Evolutionary conservation across 345 rosid genomes (phyloP), one percentile per base, ranked within the genome.

Genomic region (Brassica juncea): DNA sequence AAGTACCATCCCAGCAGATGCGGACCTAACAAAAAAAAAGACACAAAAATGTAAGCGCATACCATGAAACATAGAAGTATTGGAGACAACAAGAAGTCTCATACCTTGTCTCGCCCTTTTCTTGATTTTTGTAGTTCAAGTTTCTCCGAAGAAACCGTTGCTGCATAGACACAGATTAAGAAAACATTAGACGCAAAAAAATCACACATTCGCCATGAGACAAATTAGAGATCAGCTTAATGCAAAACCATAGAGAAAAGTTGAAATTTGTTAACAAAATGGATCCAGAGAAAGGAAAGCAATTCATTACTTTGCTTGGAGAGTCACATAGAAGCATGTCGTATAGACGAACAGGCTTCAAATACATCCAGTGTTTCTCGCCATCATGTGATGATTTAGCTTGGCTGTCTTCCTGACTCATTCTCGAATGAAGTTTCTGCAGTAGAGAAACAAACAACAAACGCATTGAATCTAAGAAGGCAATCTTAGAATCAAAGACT

Each of bases 81-180:
- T 47, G 57, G 21, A 52, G 57, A 52, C 2, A 58, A 37, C 42
- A 15, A 63, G 28, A 32, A 68, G 61, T 34, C 35, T 39, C 78
- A 34, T 86, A 95, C 97, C 88, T 86, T 81, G 84, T 83, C 73
- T 83, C 84, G 69, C 84, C 82, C 82, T 78, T 89, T 47, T 86
- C 89, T 73, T 76, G 87, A 44, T 84, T 77, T 84, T 81, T 88
- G 87, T 88, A 94, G 37, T 54, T 83, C 88, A 94, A 84, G 74
- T 88, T 83, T 87, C 98, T 89, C 74, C 81, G 87, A 60, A 92
- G 91, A 81, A 88, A 93, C 35, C 86, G 79, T 49, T 94, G 99
- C 99, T 94, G 75, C 85, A 86, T 6, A 52, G 35, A 74, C 59
- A 74, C 63, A 64, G 21, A 70, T 54, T 4, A 25, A 52, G 16